These are phyloP conservation scores for Globisporangium nagaii DNA, from an alignment of 352 stramenopile species.

Conservation along the genomic window DNA sequence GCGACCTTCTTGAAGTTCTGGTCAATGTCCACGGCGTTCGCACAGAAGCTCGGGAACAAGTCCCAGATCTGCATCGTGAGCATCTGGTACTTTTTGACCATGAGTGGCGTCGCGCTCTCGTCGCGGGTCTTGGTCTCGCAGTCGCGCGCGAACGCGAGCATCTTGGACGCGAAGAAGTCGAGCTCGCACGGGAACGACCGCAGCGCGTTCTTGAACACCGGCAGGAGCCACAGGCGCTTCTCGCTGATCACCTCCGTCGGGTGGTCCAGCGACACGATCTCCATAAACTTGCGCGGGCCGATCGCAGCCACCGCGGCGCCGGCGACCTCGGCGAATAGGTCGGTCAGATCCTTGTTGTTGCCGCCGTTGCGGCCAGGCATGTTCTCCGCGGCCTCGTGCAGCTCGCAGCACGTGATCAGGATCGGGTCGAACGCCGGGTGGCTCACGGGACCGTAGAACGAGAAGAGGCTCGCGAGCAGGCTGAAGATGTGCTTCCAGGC, in stretches of 20 bases:
- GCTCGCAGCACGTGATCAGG: constrained; percentile 66
- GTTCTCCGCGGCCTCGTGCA: constrained; percentile 74
- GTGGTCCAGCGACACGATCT: constrained; percentile 72
- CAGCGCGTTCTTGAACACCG: constrained; percentile 69
- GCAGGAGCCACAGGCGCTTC: constrained; percentile 75
- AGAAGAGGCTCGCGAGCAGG: constrained; percentile 64
- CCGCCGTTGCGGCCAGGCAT: constrained; percentile 40
- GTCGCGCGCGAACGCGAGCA: constrained; percentile 67
- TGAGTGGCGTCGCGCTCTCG: constrained; percentile 55
- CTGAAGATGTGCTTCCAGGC: constrained; percentile 80
- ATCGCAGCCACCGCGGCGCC: constrained; percentile 58
- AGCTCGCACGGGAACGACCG: constrained; percentile 50
- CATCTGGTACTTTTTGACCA: constrained; percentile 71
- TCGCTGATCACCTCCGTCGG: constrained; percentile 65
- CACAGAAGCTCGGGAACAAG: constrained; percentile 77
- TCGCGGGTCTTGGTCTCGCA: constrained; percentile 66
- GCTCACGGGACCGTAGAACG: constrained; percentile 58
- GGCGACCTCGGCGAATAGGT: constrained; percentile 65
- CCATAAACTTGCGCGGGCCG: constrained; percentile 59
- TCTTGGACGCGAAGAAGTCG: constrained; percentile 63
- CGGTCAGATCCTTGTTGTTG: constrained; percentile 29
- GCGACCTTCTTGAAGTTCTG: constrained; percentile 82
- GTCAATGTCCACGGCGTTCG: constrained; percentile 66
- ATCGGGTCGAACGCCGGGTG: constrained; percentile 57
- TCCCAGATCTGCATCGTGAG: constrained; percentile 79